A percentile compares a stretch with the other conserved stretches of the same genome.
Conservation (phyloP, 495 filamentous ascomycete species). For the Daldinia childiae region DNA sequence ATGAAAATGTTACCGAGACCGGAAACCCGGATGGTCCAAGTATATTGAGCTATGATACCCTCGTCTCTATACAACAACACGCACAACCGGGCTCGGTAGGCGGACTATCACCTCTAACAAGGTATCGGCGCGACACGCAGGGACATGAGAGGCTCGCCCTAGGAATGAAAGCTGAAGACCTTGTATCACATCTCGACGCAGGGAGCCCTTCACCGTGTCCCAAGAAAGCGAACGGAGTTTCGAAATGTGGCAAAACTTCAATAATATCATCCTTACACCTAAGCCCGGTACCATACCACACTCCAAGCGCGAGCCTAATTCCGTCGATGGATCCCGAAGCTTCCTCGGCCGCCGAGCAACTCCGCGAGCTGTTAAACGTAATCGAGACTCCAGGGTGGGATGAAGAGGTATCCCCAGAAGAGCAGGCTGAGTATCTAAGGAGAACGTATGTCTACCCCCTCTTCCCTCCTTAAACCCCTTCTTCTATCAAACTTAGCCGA, state of each 20-base stretch:
- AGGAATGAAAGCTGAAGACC: constrained; percentile 11
- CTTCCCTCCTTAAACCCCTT: neutral
- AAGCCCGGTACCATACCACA: neutral
- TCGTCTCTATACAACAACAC: neutral
- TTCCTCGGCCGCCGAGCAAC: constrained; percentile 19
- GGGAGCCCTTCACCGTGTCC: neutral
- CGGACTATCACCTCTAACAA: constrained; percentile 11
- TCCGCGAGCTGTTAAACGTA: neutral
- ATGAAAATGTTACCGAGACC: neutral
- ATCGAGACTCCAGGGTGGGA: constrained; percentile 21
- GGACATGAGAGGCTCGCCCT: constrained; percentile 23
- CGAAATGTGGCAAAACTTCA: neutral
- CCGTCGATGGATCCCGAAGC: neutral
- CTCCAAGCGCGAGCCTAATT: neutral
- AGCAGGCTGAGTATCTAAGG: constrained; percentile 24
- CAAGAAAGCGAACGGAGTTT: neutral
- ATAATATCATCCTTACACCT: constrained; percentile 17
- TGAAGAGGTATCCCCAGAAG: constrained; percentile 22
- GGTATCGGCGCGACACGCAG: constrained; percentile 20
- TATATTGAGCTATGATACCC: neutral
- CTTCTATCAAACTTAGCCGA: neutral
- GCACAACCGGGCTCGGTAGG: neutral
- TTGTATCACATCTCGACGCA: neutral
- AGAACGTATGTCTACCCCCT: constrained; percentile 27
- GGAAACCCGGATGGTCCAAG: neutral